Conservation (phyloP, 1,284 basidiomycete genomes). For the Cutaneotrichosporon cyanovorans region DNA sequence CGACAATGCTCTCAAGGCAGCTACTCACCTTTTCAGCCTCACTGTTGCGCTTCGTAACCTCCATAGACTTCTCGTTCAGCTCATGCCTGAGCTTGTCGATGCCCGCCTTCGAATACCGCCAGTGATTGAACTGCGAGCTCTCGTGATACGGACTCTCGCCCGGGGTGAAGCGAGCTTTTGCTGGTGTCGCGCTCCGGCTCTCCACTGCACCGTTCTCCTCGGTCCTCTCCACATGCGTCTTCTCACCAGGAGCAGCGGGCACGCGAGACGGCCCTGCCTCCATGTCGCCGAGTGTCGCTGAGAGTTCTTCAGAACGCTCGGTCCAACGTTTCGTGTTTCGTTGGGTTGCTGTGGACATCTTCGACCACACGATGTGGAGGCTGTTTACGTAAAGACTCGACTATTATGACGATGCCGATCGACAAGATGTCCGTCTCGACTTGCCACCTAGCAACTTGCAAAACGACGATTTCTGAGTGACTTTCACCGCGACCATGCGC, state of each 20-base stretch:
- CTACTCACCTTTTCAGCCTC: conserved; percentile 66
- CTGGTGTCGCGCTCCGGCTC: background rate
- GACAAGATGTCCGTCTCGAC: no score
- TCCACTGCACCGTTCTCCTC: background rate
- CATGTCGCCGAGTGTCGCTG: no score
- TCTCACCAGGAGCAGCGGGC: no score
- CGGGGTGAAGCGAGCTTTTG: conserved; percentile 5
- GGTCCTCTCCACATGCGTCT: background rate
- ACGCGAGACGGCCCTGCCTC: no score
- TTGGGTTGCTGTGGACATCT: background rate
- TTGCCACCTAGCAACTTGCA: no score
- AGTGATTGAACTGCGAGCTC: conserved; percentile 78
- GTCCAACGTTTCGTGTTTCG: no score
- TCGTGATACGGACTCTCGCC: conserved; percentile 58
- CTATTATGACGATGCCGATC: no score
- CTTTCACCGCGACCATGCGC: no score
- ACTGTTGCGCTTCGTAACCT: conserved; percentile 64
- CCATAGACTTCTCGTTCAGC: conserved; percentile 66
- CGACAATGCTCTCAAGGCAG: no score
- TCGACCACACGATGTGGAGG: background rate
- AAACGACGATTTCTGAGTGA: no score
- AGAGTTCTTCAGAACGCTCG: no score
- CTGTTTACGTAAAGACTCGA: no score
- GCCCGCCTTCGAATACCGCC: conserved; percentile 69
- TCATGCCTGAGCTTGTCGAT: conserved; percentile 56